Conservation (phyloP, 1,139 yeast genomes). For the Hyphopichia pseudoburtonii region DNA sequence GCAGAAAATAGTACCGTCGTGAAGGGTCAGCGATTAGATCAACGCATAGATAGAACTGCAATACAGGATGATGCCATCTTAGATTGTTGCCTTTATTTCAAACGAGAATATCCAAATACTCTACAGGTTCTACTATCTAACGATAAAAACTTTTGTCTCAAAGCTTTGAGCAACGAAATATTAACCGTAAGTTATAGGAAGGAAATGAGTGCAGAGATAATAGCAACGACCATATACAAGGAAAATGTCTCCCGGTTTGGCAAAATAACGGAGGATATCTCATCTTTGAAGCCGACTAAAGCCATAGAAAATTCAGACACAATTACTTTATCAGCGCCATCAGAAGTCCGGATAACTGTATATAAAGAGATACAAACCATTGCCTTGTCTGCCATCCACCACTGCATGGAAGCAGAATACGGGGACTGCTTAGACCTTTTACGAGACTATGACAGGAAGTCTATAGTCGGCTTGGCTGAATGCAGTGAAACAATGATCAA, state of each 20-base stretch:
- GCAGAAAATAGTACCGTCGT: constrained; percentile 53
- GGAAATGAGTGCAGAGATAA: constrained; percentile 60
- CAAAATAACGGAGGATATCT: not conserved
- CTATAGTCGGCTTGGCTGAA: constrained; percentile 36
- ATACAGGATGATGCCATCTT: constrained; percentile 78
- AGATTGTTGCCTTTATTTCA: constrained; percentile 77
- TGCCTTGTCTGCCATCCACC: constrained; percentile 48
- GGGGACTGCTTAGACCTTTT: constrained; percentile 56
- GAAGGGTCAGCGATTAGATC: constrained; percentile 63
- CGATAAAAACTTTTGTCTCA: constrained; percentile 78
- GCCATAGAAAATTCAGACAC: no score
- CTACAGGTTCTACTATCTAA: constrained; percentile 71
- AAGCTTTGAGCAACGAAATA: constrained; percentile 68
- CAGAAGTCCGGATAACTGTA: constrained; percentile 12
- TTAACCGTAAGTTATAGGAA: constrained; percentile 65
- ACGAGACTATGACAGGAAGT: constrained; percentile 43
- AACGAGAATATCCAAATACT: constrained; percentile 34
- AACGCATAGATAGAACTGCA: constrained; percentile 43
- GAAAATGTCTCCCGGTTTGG: constrained; percentile 37
- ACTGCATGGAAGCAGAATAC: constrained; percentile 53
- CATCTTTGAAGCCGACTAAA: not conserved
- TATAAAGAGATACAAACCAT: constrained; percentile 44
- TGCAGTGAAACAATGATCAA: constrained; percentile 42
- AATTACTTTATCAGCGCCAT: not conserved
- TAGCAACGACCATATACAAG: constrained; percentile 49